A percentile compares a stretch with the other conserved stretches of the same genome.
These are phyloP conservation scores for Astragalus membranaceus DNA, from an alignment of 306 rosid species.

Conservation along the genomic window DNA sequence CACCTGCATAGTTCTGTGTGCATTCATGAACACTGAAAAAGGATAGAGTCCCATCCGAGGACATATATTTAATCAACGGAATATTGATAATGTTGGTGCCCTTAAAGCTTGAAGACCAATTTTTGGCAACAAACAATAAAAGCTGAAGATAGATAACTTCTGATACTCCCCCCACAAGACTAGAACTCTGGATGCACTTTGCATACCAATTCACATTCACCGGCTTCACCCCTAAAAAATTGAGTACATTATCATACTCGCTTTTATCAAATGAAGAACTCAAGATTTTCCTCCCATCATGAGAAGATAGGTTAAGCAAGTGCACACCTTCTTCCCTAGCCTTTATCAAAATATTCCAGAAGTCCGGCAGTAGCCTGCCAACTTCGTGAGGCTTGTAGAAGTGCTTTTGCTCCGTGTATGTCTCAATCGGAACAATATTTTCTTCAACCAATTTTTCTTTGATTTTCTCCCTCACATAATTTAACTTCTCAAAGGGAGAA, in stretches of 20 bases:
- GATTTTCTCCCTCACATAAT: conserved; percentile 49
- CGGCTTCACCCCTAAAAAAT: conserved; percentile 40
- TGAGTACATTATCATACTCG: conserved; percentile 36
- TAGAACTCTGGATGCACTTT: conserved; percentile 56
- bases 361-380: conserved; percentile 50
- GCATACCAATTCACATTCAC: conserved; percentile 57
- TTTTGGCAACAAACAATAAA: conserved; percentile 41
- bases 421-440: conserved; percentile 55
- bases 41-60: conserved; percentile 26
- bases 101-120: conserved; percentile 34
- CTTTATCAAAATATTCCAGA: conserved; percentile 44
- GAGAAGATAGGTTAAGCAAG: conserved; percentile 46
- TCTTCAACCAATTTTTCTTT: conserved; percentile 29
- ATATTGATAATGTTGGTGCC: conserved; percentile 28
- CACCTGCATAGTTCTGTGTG: neutral
- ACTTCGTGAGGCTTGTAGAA: conserved; percentile 59
- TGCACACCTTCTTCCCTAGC: conserved; percentile 32
- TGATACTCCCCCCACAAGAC: conserved; percentile 46
- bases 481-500: conserved; percentile 34
- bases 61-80: conserved; percentile 44
- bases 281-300: conserved; percentile 38
- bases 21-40: conserved; percentile 29
- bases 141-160: conserved; percentile 46
- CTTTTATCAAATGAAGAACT: conserved; percentile 40
- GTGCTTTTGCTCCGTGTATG: conserved; percentile 43